Percentiles rank a stretch among this genome's conserved stretches.
Evolutionary conservation across 208 protist species (phyloP).

Genomic region (Porcisia hertigi): DNA sequence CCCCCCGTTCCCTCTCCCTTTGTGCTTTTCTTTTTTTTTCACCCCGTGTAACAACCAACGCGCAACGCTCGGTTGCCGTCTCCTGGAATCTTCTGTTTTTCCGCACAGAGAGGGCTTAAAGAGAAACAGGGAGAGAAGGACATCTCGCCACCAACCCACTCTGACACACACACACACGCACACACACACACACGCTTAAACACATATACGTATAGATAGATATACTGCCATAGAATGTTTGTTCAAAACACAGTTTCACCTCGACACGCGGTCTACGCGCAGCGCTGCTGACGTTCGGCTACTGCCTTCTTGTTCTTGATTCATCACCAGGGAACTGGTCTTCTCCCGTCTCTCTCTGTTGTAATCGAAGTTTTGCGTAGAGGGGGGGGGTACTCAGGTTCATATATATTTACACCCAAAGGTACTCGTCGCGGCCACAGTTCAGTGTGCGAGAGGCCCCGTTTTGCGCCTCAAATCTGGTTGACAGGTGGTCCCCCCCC

Average conservation of each 20-base stretch:
- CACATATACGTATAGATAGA: neutral
- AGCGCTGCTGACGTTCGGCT: too few relatives aligned
- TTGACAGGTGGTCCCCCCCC: neutral
- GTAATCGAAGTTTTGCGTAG: neutral
- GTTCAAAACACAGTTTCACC: too few relatives aligned
- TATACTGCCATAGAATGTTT: neutral
- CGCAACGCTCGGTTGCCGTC: neutral
- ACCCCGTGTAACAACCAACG: neutral
- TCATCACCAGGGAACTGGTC: too few relatives aligned
- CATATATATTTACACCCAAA: neutral
- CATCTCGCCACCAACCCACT: neutral
- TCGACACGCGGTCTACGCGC: too few relatives aligned
- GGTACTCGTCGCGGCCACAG: neutral
- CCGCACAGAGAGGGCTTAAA: neutral
- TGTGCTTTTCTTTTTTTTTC: neutral
- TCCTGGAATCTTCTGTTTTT: neutral
- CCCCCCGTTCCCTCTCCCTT: neutral
- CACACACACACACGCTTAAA: neutral
- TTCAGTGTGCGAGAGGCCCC: neutral
- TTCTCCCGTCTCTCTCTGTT: neutral
- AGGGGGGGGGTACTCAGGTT: too few relatives aligned
- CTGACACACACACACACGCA: neutral
- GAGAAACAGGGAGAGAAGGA: neutral
- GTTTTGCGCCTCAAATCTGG: too few relatives aligned
- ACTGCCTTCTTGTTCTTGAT: too few relatives aligned